Base-by-base conservation (phyloP, 2,329 filamentous ascomycete species). In the Botrytis sinoallii region DNA sequence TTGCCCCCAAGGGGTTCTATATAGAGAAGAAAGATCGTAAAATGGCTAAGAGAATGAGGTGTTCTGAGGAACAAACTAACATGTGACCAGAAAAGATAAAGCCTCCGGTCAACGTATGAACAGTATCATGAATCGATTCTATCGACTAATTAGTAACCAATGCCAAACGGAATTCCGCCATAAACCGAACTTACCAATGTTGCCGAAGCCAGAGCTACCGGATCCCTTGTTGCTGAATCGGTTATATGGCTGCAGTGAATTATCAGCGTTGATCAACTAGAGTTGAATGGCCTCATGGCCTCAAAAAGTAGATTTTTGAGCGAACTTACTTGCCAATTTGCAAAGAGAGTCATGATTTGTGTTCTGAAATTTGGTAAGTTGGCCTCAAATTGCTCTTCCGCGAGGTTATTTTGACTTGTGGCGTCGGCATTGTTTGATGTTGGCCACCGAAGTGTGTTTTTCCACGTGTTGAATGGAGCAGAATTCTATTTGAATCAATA, bases 121-220 rank as follows among this genome's bases (percentile, higher is more conserved):
- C 59, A 22, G 46, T 59, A 52, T 73, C 68, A 40, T 73, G 72
- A 64, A 71, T 71, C 2, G 72, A 73, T 71, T 73, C 72, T 73
- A 22, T 29, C 25, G 22, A 59, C 38, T 16, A 64, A 44, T 71
- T 57, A 69, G 20, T n/a, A 20, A 46, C n/a, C 12, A 22, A 18
- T 57, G 18, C 14, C 25, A 57, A 32, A 14, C 6, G 8, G 25
- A 2, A 12, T 32, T 57, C 2, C 35, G 55, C 8, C 5, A 18
- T 18, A 8, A 7, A 3, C 3, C 20, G 57, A 42, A 20, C 38
- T 57, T 60, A 73, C 72, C 72, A 35, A 73, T 12, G 55, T 71
- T 73, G 7, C 72, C 72, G 12, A 44, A 60, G 6, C 67, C 67
- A 6, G 67, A 52, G n/a, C 32, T 29, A 4, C 72, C 68, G 3